Base-by-base conservation (phyloP, 768 basidiomycete species). In the Lepiota subincarnata region DNA sequence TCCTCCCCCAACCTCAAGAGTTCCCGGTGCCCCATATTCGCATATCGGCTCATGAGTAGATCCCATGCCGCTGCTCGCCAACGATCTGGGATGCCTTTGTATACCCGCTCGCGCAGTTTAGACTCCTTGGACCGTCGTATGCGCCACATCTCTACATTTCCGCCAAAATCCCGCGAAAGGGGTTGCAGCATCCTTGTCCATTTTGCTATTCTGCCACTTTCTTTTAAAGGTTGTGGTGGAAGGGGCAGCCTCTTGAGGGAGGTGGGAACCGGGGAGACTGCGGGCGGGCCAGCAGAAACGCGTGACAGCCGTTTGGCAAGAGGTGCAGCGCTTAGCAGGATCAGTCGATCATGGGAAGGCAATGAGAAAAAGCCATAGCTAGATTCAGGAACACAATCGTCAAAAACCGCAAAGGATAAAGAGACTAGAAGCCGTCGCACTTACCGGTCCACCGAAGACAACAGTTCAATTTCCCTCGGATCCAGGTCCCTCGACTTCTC, bases 31-130 rank as follows among this genome's bases (percentile, higher is more conserved):
- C 78, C 75, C 19, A 74, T 70, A 44, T 65, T 71, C 48, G 84
- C 68, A 59, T 72, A 81, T 44, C 74, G 64, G 52, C 75, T 79
- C 70, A 92, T 82, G 56, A 98, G 68, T 6, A 89, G 73, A 59
- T 87, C 90, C 97, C 97, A 99, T 0, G 86, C 92, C 3, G 92
- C 96, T 47, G 81, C 75, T 38, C 97, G 78, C 97, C 97, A 99
- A 45, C 94, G 81, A 69, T 98, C 96, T 1, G 97, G 97, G 26
- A 98, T 85, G 52, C 97, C 97, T 66, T 99, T 99, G 76, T 91
- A 98, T 48, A 86, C 82, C 26, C 96, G 79, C 59, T 80, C 70
- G 28, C 87, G 79, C 16, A 89, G 75, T 68, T 89, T 94, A 62
- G 64, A 73, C 60, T 77, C 82, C 69, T 88, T 92, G 14, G 73